These are phyloP conservation scores for Sugiyamaella marilandica DNA, from an alignment of 805 yeast genomes.

Conservation along the genomic window DNA sequence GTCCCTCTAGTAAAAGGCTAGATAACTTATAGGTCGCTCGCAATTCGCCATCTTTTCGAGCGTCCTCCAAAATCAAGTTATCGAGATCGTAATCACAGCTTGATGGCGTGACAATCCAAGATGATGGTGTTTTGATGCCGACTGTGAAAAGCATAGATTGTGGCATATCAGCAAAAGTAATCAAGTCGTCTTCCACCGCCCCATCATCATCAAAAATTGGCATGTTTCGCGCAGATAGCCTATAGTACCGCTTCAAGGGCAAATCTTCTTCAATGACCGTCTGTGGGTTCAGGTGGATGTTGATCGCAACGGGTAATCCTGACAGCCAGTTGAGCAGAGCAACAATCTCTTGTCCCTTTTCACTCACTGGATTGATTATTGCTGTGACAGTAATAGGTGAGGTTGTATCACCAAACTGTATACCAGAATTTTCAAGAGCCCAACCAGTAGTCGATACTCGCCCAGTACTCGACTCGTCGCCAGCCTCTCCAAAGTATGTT, in stretches of 20 bases:
- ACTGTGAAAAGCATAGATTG: constrained; percentile 47
- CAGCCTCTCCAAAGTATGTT: constrained; percentile 13
- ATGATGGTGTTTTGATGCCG: constrained; percentile 55
- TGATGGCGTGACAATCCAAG: constrained; percentile 63
- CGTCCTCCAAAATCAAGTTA: constrained; percentile 46
- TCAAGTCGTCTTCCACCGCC: constrained; percentile 27
- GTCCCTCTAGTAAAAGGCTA: constrained; percentile 65
- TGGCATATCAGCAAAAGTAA: constrained; percentile 45
- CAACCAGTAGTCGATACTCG: constrained; percentile 24
- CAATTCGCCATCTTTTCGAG: constrained; percentile 30
- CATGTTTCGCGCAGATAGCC: constrained; percentile 39
- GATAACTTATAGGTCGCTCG: constrained; percentile 48
- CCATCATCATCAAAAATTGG: constrained; percentile 32
- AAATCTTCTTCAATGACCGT: constrained; percentile 35
- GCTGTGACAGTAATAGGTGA: constrained; percentile 52
- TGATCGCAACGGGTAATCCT: constrained; percentile 45
- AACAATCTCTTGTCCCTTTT: constrained; percentile 58
- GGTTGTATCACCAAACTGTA: constrained; percentile 40
- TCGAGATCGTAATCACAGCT: constrained; percentile 57
- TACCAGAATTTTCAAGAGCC: constrained; percentile 30
- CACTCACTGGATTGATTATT: constrained; percentile 68
- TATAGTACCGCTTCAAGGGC: constrained; percentile 56
- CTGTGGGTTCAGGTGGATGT: constrained; percentile 57
- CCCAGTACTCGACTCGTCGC: background rate
- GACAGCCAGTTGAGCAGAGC: constrained; percentile 41